phyloP scores from a whole-genome alignment of 31 red algal species.

The Endocladia muricata region DNA sequence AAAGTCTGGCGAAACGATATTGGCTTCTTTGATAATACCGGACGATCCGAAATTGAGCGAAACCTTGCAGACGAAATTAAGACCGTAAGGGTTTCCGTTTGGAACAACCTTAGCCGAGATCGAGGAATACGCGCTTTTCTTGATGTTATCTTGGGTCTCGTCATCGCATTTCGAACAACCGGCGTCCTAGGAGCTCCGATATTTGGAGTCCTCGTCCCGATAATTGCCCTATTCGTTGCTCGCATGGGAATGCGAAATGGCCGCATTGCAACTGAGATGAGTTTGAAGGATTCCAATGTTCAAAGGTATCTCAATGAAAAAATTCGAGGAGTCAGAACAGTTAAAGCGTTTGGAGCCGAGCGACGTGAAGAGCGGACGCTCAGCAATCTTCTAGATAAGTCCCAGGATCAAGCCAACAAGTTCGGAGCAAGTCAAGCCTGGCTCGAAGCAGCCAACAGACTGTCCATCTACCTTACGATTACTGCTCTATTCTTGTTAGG shows the following conservation, averaged over 20 bases:
- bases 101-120: constrained; percentile 62
- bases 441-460: constrained; percentile 33
- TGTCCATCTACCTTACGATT: constrained; percentile 52
- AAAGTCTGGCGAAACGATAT: constrained; percentile 35
- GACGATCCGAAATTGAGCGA: constrained; percentile 23
- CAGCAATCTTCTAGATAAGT: constrained; percentile 13
- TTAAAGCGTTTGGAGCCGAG: constrained; percentile 65
- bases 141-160: constrained; percentile 45
- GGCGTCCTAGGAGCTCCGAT: constrained; percentile 44
- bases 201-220: constrained; percentile 53
- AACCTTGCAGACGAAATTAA: constrained; percentile 33
- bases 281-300: constrained; percentile 22
- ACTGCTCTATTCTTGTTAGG: constrained; percentile 39
- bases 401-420: background rate
- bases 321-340: constrained; percentile 27
- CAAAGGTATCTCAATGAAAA: constrained; percentile 46
- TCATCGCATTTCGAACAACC: constrained; percentile 33
- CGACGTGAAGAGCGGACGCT: constrained; percentile 24
- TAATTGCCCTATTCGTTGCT: constrained; percentile 34
- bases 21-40: constrained; percentile 61
- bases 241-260: constrained; percentile 50
- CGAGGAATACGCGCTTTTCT: constrained; percentile 67
- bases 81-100: constrained; percentile 41
- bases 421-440: constrained; percentile 28
- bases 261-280: constrained; percentile 28